Evolutionary conservation across 768 basidiomycete species (phyloP).

Genomic region (Xerocomellus intermedius): DNA sequence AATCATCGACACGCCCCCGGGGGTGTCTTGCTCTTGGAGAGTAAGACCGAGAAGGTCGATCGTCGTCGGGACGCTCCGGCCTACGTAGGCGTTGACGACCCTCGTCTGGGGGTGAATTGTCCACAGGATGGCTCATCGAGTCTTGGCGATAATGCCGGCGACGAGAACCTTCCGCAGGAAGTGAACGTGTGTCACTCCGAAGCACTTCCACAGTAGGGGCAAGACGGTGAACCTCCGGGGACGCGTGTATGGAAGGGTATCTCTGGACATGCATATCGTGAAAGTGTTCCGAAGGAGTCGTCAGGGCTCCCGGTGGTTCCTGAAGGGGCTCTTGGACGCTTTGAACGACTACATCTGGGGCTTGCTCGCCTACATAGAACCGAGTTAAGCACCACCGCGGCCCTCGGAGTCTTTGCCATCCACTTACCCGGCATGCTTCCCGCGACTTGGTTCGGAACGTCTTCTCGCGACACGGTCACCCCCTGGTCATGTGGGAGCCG

Average conservation of each 20-base stretch:
- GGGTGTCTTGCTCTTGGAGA: no score
- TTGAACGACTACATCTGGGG: neutral
- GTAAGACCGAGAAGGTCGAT: neutral
- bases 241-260: neutral
- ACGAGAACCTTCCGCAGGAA: neutral
- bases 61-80: neutral
- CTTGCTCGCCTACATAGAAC: neutral
- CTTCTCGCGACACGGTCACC: neutral
- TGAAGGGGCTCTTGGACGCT: neutral
- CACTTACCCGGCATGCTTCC: neutral
- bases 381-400: neutral
- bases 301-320: neutral
- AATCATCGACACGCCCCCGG: neutral
- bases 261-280: neutral
- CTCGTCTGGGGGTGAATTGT: neutral
- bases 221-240: neutral
- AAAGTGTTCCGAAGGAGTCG: neutral
- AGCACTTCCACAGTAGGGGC: neutral
- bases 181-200: neutral
- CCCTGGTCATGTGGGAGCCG: neutral
- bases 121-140: neutral
- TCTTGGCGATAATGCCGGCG: neutral
- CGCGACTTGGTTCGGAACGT: neutral
- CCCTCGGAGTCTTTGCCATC: neutral
- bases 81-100: neutral